Conservation (phyloP, 148 eudicot genomes). For the Linanthus parryae region DNA sequence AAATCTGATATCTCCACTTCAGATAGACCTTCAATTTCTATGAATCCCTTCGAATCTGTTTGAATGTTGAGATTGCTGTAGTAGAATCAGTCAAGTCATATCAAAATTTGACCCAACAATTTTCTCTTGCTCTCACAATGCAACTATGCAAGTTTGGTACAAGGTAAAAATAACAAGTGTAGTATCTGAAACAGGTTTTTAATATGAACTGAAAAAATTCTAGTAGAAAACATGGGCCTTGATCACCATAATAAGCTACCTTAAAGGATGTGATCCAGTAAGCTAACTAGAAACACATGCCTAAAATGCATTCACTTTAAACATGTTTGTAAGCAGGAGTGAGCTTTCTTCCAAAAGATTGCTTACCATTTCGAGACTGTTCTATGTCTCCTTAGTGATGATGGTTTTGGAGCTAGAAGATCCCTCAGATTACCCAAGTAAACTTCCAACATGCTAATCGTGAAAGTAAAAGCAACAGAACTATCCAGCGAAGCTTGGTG, state of each 20-base stretch:
- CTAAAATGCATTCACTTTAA: no score
- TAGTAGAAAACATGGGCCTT: no score
- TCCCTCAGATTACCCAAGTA: constrained; percentile 68
- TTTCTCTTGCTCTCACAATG: no score
- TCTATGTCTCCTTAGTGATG: constrained; percentile 31
- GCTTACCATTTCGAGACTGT: constrained; percentile 50
- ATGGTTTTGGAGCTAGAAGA: constrained; percentile 46
- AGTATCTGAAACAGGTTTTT: no score
- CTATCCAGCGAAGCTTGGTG: constrained; percentile 33
- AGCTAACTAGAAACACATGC: no score
- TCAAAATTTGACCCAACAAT: no score
- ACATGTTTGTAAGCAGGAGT: no score
- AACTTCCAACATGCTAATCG: constrained; percentile 76
- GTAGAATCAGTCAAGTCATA: constrained; percentile 9
- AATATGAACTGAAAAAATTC: no score
- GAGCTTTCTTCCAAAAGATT: constrained; percentile 2
- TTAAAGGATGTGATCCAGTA: no score
- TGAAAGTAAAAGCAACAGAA: constrained; percentile 36
- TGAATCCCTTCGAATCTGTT: constrained; percentile 55
- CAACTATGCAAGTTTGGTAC: no score
- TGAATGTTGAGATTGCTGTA: constrained; percentile 64
- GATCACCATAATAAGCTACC: no score
- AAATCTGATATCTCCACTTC: constrained; percentile 49
- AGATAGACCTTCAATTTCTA: constrained; percentile 69
- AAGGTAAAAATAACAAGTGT: no score